These are phyloP conservation scores for Rostrohypoxylon terebratum DNA, from an alignment of 495 filamentous ascomycete species.

Conservation along the genomic window DNA sequence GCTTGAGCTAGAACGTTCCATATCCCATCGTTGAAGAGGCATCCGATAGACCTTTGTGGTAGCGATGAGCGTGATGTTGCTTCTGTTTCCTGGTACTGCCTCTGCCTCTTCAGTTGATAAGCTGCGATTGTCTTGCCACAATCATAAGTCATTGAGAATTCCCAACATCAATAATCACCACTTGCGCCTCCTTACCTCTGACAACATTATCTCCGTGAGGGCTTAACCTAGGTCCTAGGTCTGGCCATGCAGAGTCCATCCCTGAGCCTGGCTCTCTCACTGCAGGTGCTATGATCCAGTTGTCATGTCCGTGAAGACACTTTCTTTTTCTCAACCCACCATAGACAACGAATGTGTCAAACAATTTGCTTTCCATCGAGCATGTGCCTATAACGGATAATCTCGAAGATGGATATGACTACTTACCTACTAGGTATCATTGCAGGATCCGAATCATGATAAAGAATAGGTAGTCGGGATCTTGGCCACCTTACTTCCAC, in stretches of 20 bases:
- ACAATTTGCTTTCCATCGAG: not conserved
- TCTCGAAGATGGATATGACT: not conserved
- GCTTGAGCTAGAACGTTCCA: not conserved
- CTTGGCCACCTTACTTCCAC: slow-evolving; percentile 6
- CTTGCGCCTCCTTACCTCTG: not conserved
- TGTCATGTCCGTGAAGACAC: not conserved
- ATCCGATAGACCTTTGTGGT: not conserved
- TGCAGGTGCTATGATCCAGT: not conserved
- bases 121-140: not conserved
- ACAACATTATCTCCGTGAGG: not conserved
- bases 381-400: not conserved
- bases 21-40: slow-evolving; percentile 4
- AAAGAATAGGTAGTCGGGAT: slow-evolving; percentile 11
- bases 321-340: not conserved
- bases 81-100: not conserved
- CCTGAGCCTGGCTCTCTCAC: not conserved
- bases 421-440: not conserved
- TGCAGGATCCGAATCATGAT: slow-evolving; percentile 7
- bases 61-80: not conserved
- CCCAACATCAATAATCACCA: not conserved
- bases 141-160: not conserved
- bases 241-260: not conserved
- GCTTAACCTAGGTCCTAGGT: no score
- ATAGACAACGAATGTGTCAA: not conserved
- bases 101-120: not conserved